Conservation (phyloP, 805 yeast species). For the Metschnikowia amazonensis region DNA sequence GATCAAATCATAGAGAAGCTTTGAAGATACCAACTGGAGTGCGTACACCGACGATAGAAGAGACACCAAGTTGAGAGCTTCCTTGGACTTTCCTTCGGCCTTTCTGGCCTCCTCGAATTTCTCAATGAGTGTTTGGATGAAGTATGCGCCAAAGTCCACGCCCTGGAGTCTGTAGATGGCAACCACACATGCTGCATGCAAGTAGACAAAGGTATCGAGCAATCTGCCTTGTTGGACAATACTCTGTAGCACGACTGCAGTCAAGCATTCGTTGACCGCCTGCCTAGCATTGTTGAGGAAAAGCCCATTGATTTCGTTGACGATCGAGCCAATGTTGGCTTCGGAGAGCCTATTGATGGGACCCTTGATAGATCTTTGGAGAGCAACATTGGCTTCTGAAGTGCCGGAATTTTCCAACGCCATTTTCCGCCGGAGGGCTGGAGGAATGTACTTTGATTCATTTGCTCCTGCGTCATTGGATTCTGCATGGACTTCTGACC, state of each 20-base stretch:
- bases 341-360: conserved; percentile 87
- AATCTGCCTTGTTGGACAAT: conserved; percentile 60
- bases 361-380: conserved; percentile 71
- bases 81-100: conserved; percentile 33
- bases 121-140: conserved; percentile 78
- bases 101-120: conserved; percentile 47
- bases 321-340: conserved; percentile 68
- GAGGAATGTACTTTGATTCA: conserved; percentile 66
- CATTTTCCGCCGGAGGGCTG: conserved; percentile 65
- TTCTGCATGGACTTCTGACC: conserved; percentile 10
- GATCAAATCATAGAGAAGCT: conserved; percentile 74
- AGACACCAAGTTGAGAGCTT: conserved; percentile 64
- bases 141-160: conserved; percentile 82
- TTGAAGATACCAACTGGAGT: conserved; percentile 71
- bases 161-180: conserved; percentile 79
- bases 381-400: conserved; percentile 39
- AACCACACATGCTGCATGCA: conserved; percentile 73
- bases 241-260: conserved; percentile 60
- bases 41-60: conserved; percentile 73
- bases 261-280: conserved; percentile 66
- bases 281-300: conserved; percentile 72
- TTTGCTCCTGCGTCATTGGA: background rate
- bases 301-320: conserved; percentile 60
- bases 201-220: conserved; percentile 71
- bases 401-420: conserved; percentile 36